A percentile compares a stretch with the other conserved stretches of the same genome.
These are phyloP conservation scores for Podaxis carcinomalis DNA, from an alignment of 768 basidiomycete species.

Conservation along the genomic window DNA sequence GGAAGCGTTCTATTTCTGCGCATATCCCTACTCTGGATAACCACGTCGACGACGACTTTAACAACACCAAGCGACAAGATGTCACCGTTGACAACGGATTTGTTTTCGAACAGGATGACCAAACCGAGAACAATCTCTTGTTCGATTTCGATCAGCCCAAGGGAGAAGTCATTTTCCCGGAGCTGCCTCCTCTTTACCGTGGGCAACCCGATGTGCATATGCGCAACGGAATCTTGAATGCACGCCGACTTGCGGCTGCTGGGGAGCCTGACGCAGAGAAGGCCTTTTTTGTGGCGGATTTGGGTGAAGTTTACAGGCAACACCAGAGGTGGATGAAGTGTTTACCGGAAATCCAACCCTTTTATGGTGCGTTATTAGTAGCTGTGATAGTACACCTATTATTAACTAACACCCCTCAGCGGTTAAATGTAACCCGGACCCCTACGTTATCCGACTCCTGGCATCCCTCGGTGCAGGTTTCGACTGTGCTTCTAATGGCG, in stretches of 20 bases:
- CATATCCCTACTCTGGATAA: conserved; percentile 14
- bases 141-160: conserved; percentile 17
- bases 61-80: conserved; percentile 22
- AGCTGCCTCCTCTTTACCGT: conserved; percentile 59
- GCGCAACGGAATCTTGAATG: conserved; percentile 70
- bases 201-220: conserved; percentile 76
- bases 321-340: conserved; percentile 75
- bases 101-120: conserved; percentile 39
- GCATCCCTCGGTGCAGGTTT: conserved; percentile 90
- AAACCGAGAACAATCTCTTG: conserved; percentile 18
- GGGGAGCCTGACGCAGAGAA: conserved; percentile 76
- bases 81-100: conserved; percentile 18
- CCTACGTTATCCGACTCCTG: conserved; percentile 86
- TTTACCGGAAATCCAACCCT: conserved; percentile 86
- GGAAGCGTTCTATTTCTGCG: conserved; percentile 17
- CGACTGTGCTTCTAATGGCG: conserved; percentile 95
- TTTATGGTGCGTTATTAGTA: conserved; percentile 66
- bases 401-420: conserved; percentile 43
- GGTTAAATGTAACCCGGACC: conserved; percentile 98
- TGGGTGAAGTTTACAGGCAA: conserved; percentile 81
- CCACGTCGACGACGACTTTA: conserved; percentile 20
- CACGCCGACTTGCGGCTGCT: conserved; percentile 44
- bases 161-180: conserved; percentile 50
- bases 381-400: conserved; percentile 6
- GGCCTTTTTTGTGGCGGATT: conserved; percentile 96